Evolutionary conservation across 148 eudicot genomes (phyloP).

Genomic region (Dianthus caryophyllus): DNA sequence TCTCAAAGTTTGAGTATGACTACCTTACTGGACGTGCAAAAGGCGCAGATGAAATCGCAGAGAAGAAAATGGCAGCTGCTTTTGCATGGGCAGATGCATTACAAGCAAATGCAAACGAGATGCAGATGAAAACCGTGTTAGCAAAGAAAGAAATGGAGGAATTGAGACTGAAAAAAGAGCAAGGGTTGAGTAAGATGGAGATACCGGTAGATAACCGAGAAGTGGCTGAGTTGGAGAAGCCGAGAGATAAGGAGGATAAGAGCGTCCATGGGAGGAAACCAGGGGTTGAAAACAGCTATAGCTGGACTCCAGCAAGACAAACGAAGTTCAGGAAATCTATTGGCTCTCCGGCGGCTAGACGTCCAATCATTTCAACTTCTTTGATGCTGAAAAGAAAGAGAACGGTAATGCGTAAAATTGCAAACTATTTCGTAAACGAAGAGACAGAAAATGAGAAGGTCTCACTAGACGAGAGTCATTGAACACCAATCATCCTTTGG

Average conservation of each 20-base stretch:
- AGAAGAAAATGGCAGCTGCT: slow-evolving; percentile 83
- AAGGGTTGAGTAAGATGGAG: slow-evolving; percentile 24
- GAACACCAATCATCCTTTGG: background rate
- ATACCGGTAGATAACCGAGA: slow-evolving; percentile 14
- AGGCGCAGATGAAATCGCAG: slow-evolving; percentile 60
- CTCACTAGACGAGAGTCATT: slow-evolving; percentile 20
- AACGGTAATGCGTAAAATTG: slow-evolving; percentile 44
- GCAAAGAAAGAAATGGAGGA: slow-evolving; percentile 34
- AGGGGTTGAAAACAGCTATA: slow-evolving; percentile 24
- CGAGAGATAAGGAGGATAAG: slow-evolving; percentile 22
- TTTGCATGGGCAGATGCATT: slow-evolving; percentile 69
- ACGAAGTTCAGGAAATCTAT: slow-evolving; percentile 38
- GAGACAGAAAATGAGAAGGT: slow-evolving; percentile 24
- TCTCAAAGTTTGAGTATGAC: slow-evolving; percentile 76
- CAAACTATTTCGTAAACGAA: slow-evolving; percentile 45
- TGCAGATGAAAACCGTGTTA: slow-evolving; percentile 35
- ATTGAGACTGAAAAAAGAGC: slow-evolving; percentile 40
- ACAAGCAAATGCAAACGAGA: slow-evolving; percentile 62
- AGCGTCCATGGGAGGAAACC: slow-evolving; percentile 32
- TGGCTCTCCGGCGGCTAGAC: slow-evolving; percentile 45
- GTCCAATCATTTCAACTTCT: slow-evolving; percentile 38
- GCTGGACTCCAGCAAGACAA: slow-evolving; percentile 41
- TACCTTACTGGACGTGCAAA: slow-evolving; percentile 62
- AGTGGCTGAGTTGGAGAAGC: slow-evolving; percentile 27
- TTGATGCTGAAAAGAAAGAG: slow-evolving; percentile 43